Evolutionary conservation across 345 rosid species (phyloP), one percentile per base, ranked within the genome.

Genomic region (Eucalyptus albens): DNA sequence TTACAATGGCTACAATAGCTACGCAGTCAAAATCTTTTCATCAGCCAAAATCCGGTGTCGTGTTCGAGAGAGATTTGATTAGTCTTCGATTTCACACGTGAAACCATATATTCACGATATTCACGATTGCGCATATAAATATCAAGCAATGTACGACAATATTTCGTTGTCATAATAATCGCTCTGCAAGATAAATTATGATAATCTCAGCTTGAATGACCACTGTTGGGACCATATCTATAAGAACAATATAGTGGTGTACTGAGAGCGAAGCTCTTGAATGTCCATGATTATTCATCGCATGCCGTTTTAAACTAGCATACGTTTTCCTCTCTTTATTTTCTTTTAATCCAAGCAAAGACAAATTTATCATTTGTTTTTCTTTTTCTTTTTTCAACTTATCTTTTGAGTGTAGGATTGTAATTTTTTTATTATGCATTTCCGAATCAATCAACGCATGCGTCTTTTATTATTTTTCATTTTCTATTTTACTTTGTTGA

Each of bases 161-260:
- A 62, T 13, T 29, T 62, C 4, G 8, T 12, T 3, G 4, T 62
- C 31, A 3, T 62, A 29, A 62, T 62, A 62, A 62, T 62, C 3
- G 2, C 17, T 62, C 0, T 6, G 15, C 16, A 29, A 27, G 15
- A 3, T 62, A 0, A 62, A 62, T 62, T 62, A 62, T 62, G 33
- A 13, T 11, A 29, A 62, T 62, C 33, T 62, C 17, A 0, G 9
- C 69, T 27, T 29, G 16, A 12, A 12, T 62, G 62, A 26, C 0
- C 29, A 24, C 3, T 10, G 29, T 24, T 0, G 0, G 14, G 14
- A 3, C 29, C 62, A 26, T 56, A 56, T 56, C 29, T 56, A 22
- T 56, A 56, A 56, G 13, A 56, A 56, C 62, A 4, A 1, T 56
- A 2, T 0, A 56, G 13, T 24, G 62, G 62, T 56, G 62, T 56